These are phyloP conservation scores for Cryptococcus depauperatus DNA, from an alignment of 1,284 basidiomycete species.

Conservation along the genomic window DNA sequence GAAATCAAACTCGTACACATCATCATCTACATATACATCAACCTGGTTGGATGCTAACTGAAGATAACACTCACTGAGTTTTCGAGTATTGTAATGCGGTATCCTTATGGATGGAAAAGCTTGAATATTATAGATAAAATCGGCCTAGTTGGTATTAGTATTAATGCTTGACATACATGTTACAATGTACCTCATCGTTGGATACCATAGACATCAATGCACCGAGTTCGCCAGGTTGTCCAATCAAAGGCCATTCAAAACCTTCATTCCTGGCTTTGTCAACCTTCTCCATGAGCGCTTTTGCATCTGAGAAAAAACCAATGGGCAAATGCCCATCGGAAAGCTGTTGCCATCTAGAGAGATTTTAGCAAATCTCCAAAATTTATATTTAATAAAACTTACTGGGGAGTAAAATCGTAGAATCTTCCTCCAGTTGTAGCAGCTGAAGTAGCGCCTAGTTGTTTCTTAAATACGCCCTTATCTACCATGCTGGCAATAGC, in stretches of 20 bases:
- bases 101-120: slow-evolving; percentile 20
- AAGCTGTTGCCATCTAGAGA: slow-evolving; percentile 37
- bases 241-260: slow-evolving; percentile 29
- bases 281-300: slow-evolving; percentile 54
- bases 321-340: slow-evolving; percentile 53
- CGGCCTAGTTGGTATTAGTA: slow-evolving; percentile 16
- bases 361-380: slow-evolving; percentile 6
- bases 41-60: neutral
- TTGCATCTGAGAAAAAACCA: slow-evolving; percentile 62
- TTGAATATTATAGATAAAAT: slow-evolving; percentile 26
- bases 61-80: slow-evolving; percentile 24
- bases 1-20: slow-evolving; percentile 33
- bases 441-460: neutral
- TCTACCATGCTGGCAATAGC: slow-evolving; percentile 41
- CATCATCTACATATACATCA: slow-evolving; percentile 27
- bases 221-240: slow-evolving; percentile 31
- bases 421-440: slow-evolving; percentile 11
- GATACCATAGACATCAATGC: slow-evolving; percentile 34
- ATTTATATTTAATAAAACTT: slow-evolving; percentile 3
- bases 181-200: slow-evolving; percentile 21
- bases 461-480: slow-evolving; percentile 28
- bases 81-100: slow-evolving; percentile 33
- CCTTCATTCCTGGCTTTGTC: slow-evolving; percentile 35
- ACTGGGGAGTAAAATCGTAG: slow-evolving; percentile 13
- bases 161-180: neutral